These are phyloP conservation scores for Ramaria sp. DNA, from an alignment of 768 basidiomycete species.

Conservation along the genomic window DNA sequence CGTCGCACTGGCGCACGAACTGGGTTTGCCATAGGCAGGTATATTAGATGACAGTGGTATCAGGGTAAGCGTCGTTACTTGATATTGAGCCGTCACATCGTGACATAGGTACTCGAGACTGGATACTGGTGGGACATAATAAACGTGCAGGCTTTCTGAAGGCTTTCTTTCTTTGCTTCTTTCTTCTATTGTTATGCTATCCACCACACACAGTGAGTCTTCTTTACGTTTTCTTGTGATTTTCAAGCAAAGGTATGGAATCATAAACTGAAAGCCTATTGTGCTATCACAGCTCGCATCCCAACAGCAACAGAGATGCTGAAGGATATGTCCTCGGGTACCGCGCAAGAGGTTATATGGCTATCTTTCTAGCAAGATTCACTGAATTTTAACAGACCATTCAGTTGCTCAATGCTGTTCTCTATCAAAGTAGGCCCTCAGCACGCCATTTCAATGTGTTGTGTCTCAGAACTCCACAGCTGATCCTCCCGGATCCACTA, in stretches of 20 bases:
- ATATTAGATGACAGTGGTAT: neutral
- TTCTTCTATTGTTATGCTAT: neutral
- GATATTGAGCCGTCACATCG: neutral
- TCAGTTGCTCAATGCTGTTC: slow-evolving; percentile 35
- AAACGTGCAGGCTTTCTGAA: neutral
- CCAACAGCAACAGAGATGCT: slow-evolving; percentile 2
- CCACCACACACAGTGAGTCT: neutral
- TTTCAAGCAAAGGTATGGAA: neutral
- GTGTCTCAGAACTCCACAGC: slow-evolving; percentile 14
- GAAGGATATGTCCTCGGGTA: slow-evolving; percentile 3
- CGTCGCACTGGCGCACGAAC: slow-evolving; percentile 7
- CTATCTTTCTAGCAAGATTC: neutral
- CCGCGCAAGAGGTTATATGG: slow-evolving; percentile 5
- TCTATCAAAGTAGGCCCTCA: slow-evolving; percentile 23
- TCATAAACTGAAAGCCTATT: neutral
- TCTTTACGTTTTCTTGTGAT: neutral
- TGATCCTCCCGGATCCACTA: slow-evolving; percentile 20
- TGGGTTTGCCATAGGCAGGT: slow-evolving; percentile 8
- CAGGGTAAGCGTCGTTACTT: neutral
- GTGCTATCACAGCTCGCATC: neutral
- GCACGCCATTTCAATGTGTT: neutral
- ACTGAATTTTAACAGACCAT: neutral
- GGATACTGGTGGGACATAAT: neutral
- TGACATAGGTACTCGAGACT: neutral
- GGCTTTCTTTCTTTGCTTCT: neutral